phyloP scores from a whole-genome alignment of 225 moss, liverwort and hornwort genomes.

The Antitrichia curtipendula region DNA sequence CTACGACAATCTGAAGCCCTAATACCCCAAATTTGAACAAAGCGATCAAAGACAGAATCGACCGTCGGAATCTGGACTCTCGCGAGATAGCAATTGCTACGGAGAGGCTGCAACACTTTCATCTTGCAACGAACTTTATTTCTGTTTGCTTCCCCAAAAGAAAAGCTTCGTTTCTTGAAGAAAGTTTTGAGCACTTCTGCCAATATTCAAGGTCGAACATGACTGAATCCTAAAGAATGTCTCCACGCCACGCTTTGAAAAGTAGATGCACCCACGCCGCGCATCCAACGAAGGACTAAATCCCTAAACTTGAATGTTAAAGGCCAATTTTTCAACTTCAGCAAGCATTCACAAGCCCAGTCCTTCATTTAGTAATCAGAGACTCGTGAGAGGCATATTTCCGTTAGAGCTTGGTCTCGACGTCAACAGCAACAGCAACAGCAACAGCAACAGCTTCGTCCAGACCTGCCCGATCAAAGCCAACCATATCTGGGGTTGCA shows the following conservation, averaged over 20 bases:
- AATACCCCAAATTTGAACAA: not conserved
- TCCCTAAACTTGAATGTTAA: constrained; percentile 30
- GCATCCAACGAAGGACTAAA: constrained; percentile 43
- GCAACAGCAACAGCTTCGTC: constrained; percentile 50
- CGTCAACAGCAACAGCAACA: constrained; percentile 3
- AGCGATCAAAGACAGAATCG: not conserved
- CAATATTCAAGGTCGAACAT: not conserved
- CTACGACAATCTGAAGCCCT: not conserved
- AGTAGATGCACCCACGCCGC: constrained; percentile 58
- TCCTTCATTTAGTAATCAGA: constrained; percentile 34
- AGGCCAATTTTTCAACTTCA: constrained; percentile 13
- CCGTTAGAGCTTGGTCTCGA: constrained; percentile 20
- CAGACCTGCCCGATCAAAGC: constrained; percentile 56
- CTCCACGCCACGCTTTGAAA: not conserved
- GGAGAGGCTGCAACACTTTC: not conserved
- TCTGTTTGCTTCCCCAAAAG: not conserved
- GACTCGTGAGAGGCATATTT: constrained; percentile 34
- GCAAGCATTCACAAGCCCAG: not conserved
- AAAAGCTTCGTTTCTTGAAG: not conserved
- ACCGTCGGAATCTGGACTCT: not conserved
- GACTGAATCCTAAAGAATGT: not conserved
- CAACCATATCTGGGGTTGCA: constrained; percentile 44
- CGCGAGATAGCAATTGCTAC: not conserved
- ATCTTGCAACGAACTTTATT: not conserved
- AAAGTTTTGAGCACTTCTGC: not conserved